phyloP scores from a whole-genome alignment of 352 stramenopile species.

The Pythium pectinolyticum region DNA sequence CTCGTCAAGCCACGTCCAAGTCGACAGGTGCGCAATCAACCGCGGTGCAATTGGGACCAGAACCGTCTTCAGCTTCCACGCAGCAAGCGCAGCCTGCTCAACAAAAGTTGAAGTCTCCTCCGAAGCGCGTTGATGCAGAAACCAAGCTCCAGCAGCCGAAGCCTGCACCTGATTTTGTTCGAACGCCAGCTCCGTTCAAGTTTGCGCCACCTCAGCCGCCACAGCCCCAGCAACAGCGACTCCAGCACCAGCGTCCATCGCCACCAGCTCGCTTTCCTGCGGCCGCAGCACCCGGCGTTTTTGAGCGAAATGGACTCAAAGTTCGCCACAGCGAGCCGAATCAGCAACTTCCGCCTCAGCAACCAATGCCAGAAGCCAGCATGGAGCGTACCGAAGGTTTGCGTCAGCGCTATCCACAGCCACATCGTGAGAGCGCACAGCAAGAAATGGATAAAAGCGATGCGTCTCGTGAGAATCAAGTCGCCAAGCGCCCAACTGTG shows the following conservation, averaged over 20 bases:
- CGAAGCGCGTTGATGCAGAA: too few species aligned
- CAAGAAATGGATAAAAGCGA: too few species aligned
- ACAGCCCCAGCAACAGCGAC: not conserved
- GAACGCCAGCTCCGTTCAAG: not conserved
- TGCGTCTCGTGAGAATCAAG: too few species aligned
- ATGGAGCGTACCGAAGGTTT: not conserved
- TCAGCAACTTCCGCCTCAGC: not conserved
- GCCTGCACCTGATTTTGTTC: conserved; percentile 7
- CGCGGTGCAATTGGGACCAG: too few species aligned
- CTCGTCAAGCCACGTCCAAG: too few species aligned
- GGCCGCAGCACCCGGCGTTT: not conserved
- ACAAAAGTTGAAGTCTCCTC: too few species aligned
- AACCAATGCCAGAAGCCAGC: too few species aligned
- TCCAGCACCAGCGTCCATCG: not conserved
- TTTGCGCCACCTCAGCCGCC: not conserved
- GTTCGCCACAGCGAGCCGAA: not conserved
- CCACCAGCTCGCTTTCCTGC: not conserved
- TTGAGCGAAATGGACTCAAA: not conserved
- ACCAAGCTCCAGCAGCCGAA: not conserved
- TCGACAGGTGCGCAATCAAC: too few species aligned
- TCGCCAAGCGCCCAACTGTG: conserved; percentile 1
- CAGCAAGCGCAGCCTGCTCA: too few species aligned
- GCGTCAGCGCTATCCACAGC: not conserved
- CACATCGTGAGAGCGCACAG: not conserved
- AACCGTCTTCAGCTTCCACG: too few species aligned